Conservation (phyloP, 1,284 basidiomycete species). For the Pseudozyma tsukubaensis region DNA sequence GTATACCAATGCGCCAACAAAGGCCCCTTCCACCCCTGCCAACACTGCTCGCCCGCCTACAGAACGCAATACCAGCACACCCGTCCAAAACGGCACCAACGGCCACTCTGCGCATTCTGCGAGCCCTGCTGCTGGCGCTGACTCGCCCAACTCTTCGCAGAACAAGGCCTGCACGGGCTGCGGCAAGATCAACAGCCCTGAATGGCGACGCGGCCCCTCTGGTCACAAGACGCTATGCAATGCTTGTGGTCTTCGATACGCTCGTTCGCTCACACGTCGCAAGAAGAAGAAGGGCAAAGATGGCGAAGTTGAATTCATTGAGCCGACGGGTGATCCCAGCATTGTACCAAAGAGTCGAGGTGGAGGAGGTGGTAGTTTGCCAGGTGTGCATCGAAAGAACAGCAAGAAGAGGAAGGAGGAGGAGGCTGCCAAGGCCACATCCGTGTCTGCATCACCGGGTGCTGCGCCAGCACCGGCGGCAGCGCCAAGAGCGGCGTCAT, state of each 20-base stretch:
- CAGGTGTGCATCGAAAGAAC: conserved; percentile 54
- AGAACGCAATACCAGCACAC: conserved; percentile 12
- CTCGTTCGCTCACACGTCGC: conserved; percentile 58
- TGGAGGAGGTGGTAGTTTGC: conserved; percentile 57
- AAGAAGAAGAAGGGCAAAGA: conserved; percentile 62
- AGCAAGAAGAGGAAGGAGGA: conserved; percentile 51
- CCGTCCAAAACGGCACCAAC: conserved; percentile 2
- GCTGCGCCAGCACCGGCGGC: no score
- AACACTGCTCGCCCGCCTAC: conserved; percentile 7
- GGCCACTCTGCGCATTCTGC: conserved; percentile 12
- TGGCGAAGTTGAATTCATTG: conserved; percentile 52
- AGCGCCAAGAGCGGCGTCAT: neutral
- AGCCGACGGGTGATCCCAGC: conserved; percentile 55
- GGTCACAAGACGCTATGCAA: conserved; percentile 68
- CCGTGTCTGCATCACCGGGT: no score
- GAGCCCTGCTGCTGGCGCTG: conserved; percentile 7
- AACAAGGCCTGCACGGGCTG: conserved; percentile 67
- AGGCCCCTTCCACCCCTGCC: conserved; percentile 7
- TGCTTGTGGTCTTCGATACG: conserved; percentile 66
- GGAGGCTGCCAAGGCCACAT: conserved; percentile 31
- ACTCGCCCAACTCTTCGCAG: conserved; percentile 20
- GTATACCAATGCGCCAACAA: conserved; percentile 34
- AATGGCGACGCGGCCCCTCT: conserved; percentile 81
- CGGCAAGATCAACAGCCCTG: conserved; percentile 78
- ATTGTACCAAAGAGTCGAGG: conserved; percentile 59